Percentiles rank a stretch among this genome's conserved stretches.
Conservation (phyloP, 2,329 filamentous ascomycete species). For the Colletotrichum lindemuthianum region DNA sequence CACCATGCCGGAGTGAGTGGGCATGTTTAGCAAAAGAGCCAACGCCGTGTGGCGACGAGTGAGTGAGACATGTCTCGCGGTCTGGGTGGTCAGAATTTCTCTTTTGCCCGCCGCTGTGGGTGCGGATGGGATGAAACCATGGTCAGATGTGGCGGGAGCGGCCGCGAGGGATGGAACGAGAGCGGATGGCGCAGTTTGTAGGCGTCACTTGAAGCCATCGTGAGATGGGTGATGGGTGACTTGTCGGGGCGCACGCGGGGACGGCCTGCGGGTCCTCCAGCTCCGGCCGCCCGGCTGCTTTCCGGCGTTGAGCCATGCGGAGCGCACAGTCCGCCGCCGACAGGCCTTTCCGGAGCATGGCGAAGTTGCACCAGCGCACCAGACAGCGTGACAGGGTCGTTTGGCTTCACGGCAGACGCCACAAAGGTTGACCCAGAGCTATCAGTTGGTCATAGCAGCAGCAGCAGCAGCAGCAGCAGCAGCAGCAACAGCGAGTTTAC, state of each 20-base stretch:
- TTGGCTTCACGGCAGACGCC: slow-evolving; percentile 18
- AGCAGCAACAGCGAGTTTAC: background rate
- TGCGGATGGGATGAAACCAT: background rate
- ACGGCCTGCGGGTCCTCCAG: slow-evolving; percentile 15
- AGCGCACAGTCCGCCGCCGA: background rate
- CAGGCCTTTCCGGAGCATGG: background rate
- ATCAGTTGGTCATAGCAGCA: background rate
- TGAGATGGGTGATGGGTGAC: slow-evolving; percentile 9
- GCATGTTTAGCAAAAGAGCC: background rate
- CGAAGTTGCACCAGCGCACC: background rate
- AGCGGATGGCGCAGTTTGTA: slow-evolving; percentile 9
- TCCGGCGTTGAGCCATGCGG: background rate
- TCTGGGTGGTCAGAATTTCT: background rate
- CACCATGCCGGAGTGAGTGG: slow-evolving; percentile 4
- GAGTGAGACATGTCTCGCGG: background rate
- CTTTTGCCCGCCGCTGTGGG: background rate
- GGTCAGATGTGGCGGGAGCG: slow-evolving; percentile 14
- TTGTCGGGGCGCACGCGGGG: slow-evolving; percentile 13
- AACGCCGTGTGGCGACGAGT: slow-evolving; percentile 20
- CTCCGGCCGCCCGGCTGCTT: slow-evolving; percentile 11
- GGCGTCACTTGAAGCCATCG: slow-evolving; percentile 27
- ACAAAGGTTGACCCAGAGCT: background rate
- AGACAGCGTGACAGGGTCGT: background rate
- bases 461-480: background rate
- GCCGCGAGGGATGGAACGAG: slow-evolving; percentile 8